These are phyloP conservation scores for Pythium sp. DNA, from an alignment of 352 stramenopile genomes.

Conservation along the genomic window DNA sequence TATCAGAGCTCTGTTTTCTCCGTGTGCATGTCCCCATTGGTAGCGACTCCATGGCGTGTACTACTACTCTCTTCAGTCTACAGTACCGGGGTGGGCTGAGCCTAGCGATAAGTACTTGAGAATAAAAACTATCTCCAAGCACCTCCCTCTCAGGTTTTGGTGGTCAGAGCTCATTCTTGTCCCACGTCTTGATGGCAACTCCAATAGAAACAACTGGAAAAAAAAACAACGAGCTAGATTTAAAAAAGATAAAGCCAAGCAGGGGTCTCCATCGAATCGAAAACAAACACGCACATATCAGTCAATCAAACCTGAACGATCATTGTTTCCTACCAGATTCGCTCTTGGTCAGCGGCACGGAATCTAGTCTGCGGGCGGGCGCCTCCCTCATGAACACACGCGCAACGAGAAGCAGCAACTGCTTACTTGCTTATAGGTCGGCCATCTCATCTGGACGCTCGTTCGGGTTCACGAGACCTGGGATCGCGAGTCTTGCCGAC, in stretches of 20 bases:
- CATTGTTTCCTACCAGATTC: slow-evolving; percentile 5
- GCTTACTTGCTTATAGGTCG: slow-evolving; percentile 48
- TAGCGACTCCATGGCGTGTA: no score
- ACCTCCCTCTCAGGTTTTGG: background rate
- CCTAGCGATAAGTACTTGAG: no score
- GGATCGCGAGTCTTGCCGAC: slow-evolving; percentile 83
- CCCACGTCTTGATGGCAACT: background rate
- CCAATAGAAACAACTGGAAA: background rate
- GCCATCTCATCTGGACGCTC: slow-evolving; percentile 89
- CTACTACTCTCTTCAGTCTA: no score
- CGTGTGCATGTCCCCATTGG: no score
- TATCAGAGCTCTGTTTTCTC: no score
- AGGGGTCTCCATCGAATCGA: slow-evolving; percentile 3
- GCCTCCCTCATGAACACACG: slow-evolving; percentile 7
- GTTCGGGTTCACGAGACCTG: slow-evolving; percentile 90
- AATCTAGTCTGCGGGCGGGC: slow-evolving; percentile 1
- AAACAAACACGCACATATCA: slow-evolving; percentile 8
- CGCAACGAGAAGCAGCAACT: background rate
- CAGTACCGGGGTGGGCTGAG: no score
- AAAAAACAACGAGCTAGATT: slow-evolving; percentile 8
- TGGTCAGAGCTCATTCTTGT: background rate
- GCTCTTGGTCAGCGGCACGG: background rate
- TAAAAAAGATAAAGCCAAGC: slow-evolving; percentile 12
- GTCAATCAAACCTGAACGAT: slow-evolving; percentile 6
- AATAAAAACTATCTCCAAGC: background rate